Evolutionary conservation across 768 basidiomycete genomes (phyloP), one percentile per base, ranked within the genome.

Genomic region (Hygrocybe punicea): DNA sequence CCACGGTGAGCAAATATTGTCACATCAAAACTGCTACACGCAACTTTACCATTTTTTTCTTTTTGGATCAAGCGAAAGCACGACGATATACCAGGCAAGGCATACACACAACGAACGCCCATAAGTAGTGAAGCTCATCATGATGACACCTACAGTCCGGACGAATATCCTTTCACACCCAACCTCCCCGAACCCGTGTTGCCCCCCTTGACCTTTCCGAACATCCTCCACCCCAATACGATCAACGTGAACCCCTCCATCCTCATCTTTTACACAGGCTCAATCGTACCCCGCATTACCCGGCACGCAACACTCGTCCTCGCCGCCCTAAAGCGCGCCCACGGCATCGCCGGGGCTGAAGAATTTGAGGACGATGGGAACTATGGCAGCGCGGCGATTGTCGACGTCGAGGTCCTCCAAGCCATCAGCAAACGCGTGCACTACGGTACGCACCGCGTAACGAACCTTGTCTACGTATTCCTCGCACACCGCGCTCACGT

Each of bases 371-470:
- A 98, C 69, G 97, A 99, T 65, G 95, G 94, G 25, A 99, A 99
- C 72, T 97, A 99, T 68, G 97, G 97, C 16, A 94, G 91, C 67
- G 87, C 93, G 0, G 92, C 93, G 1, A 95, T 91, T 25, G 83
- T 97, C 57, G 97, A 99, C 67, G 84, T 99, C 24, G 95, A 98
- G 71, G 87, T 93, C 2, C 81, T 99, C n/a, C 95, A 98, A 68
- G 88, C 94, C n/a, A 88, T 99, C 68, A 94, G 91, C 75, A 89
- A 98, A 76, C 86, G 97, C 37, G 95, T 99, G 34, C 97, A 99
- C 72, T 99, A 96, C 66, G 97, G 97, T 95, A 62, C 52, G 17
- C 21, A 24, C 11, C 34, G 33, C 36, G 24, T 36, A 25, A 46
- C 37, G 13, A 25, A 24, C n/a, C n/a, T n/a, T n/a, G n/a, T n/a